These are phyloP conservation scores for Xylaria polymorpha DNA, from an alignment of 2,329 filamentous ascomycete genomes.

Conservation along the genomic window DNA sequence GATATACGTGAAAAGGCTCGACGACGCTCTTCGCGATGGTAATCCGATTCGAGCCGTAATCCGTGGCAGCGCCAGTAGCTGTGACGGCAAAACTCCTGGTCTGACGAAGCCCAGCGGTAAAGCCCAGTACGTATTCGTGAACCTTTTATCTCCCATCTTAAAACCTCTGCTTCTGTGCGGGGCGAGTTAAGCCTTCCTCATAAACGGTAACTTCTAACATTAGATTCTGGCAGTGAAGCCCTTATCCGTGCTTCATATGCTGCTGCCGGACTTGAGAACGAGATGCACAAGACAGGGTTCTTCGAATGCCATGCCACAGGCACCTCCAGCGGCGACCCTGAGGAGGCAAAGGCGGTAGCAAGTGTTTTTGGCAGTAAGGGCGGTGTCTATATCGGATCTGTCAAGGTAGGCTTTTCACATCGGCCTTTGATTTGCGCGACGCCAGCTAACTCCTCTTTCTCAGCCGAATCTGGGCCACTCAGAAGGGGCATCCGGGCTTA, in stretches of 20 bases:
- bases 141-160: neutral
- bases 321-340: constrained; percentile 53
- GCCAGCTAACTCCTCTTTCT: constrained; percentile 47
- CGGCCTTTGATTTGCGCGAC: neutral
- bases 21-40: constrained; percentile 59
- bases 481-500: constrained; percentile 58
- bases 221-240: constrained; percentile 24
- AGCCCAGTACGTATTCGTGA: constrained; percentile 28
- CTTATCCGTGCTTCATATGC: constrained; percentile 39
- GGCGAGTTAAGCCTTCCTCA: neutral
- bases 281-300: constrained; percentile 37
- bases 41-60: constrained; percentile 58
- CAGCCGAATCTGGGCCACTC: constrained; percentile 55
- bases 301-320: constrained; percentile 43
- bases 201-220: neutral
- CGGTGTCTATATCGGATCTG: constrained; percentile 41
- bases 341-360: constrained; percentile 49
- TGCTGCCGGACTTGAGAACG: constrained; percentile 33
- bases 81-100: constrained; percentile 56
- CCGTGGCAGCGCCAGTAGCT: constrained; percentile 52
- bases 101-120: constrained; percentile 38
- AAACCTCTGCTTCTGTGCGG: neutral
- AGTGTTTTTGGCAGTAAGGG: constrained; percentile 41
- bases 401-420: constrained; percentile 33
- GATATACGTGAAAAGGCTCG: constrained; percentile 60